Conservation (phyloP, 2,329 filamentous ascomycete species). For the Pseudogymnoascus sp. region DNA sequence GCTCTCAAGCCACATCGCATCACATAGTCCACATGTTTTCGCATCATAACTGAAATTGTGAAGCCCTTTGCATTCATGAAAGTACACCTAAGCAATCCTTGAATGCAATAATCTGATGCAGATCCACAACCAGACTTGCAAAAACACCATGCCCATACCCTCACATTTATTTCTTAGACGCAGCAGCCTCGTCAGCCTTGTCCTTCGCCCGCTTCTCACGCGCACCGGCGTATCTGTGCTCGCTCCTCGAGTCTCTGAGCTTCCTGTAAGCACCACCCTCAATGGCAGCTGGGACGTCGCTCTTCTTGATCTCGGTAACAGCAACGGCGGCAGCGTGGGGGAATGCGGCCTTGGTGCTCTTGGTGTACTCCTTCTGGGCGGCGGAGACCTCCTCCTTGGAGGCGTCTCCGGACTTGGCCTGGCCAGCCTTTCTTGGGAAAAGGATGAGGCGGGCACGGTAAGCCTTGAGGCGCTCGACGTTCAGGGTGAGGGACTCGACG, state of each 20-base stretch:
- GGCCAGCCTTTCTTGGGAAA: slow-evolving; percentile 91
- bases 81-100: slow-evolving; percentile 30
- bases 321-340: slow-evolving; percentile 63
- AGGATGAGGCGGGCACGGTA: slow-evolving; percentile 95
- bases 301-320: slow-evolving; percentile 71
- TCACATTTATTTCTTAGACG: slow-evolving; percentile 69
- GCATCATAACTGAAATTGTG: slow-evolving; percentile 9
- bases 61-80: slow-evolving; percentile 29
- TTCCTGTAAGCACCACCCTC: slow-evolving; percentile 82
- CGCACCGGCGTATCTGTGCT: slow-evolving; percentile 71
- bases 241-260: slow-evolving; percentile 76
- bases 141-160: slow-evolving; percentile 25
- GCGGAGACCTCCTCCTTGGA: slow-evolving; percentile 67
- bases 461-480: slow-evolving; percentile 95
- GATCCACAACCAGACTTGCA: slow-evolving; percentile 22
- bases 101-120: slow-evolving; percentile 26
- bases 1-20: background rate
- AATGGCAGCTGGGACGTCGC: slow-evolving; percentile 63
- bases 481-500: slow-evolving; percentile 87
- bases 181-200: slow-evolving; percentile 71
- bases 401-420: slow-evolving; percentile 88
- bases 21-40: background rate
- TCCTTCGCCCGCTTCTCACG: slow-evolving; percentile 91
- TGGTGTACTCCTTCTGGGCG: slow-evolving; percentile 53
- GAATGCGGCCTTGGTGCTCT: slow-evolving; percentile 50